phyloP scores from a whole-genome alignment of 805 yeast species.

The Ogataea naganishii region DNA sequence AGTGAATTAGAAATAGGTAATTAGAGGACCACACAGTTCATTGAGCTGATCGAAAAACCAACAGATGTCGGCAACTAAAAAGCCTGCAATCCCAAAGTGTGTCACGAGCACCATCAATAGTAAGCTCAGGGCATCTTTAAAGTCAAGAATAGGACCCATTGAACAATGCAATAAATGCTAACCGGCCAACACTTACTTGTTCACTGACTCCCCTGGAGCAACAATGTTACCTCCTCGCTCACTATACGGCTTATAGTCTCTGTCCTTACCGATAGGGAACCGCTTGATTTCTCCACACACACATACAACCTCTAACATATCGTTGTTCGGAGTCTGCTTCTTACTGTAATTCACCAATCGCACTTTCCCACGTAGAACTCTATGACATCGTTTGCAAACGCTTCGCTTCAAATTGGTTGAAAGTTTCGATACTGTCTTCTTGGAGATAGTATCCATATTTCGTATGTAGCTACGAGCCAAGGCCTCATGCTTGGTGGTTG shows the following conservation, averaged over 20 bases:
- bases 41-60: no score
- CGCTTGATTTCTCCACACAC: constrained; percentile 43
- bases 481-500: constrained; percentile 20
- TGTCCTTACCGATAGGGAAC: constrained; percentile 54
- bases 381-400: constrained; percentile 59
- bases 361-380: constrained; percentile 29
- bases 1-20: no score
- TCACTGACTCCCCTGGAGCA: constrained; percentile 4
- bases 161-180: no score
- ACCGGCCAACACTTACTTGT: neutral
- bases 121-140: no score
- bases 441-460: constrained; percentile 51
- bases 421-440: constrained; percentile 56
- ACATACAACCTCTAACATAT: constrained; percentile 43
- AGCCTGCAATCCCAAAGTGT: no score
- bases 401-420: constrained; percentile 60
- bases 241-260: constrained; percentile 37
- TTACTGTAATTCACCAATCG: constrained; percentile 35
- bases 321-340: constrained; percentile 23
- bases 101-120: no score
- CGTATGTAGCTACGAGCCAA: constrained; percentile 50
- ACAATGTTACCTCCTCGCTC: constrained; percentile 26
- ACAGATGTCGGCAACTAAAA: no score
- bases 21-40: no score
- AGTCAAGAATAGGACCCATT: no score